Conservation (phyloP, 148 eudicot species). For the Rhododendron simsii region DNA sequence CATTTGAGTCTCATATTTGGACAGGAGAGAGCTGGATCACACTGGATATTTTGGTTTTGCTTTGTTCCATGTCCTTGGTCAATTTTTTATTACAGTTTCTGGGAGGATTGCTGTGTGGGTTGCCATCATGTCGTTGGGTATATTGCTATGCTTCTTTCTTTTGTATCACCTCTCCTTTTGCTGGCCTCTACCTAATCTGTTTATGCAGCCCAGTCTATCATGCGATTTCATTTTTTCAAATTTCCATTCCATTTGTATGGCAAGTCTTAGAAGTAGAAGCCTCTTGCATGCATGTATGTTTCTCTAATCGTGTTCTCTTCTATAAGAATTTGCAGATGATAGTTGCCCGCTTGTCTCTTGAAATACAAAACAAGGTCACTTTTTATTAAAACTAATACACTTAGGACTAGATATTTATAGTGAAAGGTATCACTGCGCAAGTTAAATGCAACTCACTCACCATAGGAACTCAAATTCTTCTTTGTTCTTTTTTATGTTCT, state of each 20-base stretch:
- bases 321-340: background rate
- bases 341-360: background rate
- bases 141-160: background rate
- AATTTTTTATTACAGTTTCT: background rate
- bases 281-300: background rate
- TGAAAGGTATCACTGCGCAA: too few relatives aligned
- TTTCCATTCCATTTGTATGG: background rate
- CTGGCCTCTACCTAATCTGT: background rate
- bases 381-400: background rate
- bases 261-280: background rate
- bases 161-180: background rate
- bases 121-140: background rate
- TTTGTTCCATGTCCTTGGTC: background rate
- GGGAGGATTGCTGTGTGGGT: background rate
- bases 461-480: too few relatives aligned
- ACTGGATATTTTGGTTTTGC: background rate
- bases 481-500: too few relatives aligned
- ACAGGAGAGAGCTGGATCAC: background rate
- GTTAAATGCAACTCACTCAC: too few relatives aligned
- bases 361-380: too few relatives aligned
- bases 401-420: too few relatives aligned
- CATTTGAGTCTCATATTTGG: too few relatives aligned
- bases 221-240: background rate
- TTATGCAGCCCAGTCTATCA: background rate
- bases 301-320: background rate